These are phyloP conservation scores for Crucihimalaya himalaica DNA, from an alignment of 345 rosid genomes.

Conservation along the genomic window DNA sequence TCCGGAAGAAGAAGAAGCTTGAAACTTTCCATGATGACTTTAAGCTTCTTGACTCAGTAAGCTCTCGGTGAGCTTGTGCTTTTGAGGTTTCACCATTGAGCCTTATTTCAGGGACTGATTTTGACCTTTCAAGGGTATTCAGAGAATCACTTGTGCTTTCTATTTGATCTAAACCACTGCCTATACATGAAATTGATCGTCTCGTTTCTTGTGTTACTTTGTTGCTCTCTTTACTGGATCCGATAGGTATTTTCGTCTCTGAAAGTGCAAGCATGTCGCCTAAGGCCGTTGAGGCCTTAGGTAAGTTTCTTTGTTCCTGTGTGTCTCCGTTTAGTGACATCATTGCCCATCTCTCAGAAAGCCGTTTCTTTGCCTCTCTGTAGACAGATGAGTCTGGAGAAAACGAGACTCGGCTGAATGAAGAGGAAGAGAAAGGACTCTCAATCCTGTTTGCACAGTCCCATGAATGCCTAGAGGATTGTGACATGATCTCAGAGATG, in stretches of 20 bases:
- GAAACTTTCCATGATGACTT: conserved; percentile 82
- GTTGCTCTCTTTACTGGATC: conserved; percentile 45
- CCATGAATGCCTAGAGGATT: conserved; percentile 84
- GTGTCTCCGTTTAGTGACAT: conserved; percentile 68
- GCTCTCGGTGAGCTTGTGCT: conserved; percentile 51
- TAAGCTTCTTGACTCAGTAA: conserved; percentile 50
- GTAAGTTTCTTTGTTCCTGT: conserved; percentile 49
- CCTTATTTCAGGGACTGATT: conserved; percentile 65
- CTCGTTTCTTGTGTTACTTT: conserved; percentile 48
- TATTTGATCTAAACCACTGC: conserved; percentile 48
- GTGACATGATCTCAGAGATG: conserved; percentile 77
- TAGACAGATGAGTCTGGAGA: conserved; percentile 88
- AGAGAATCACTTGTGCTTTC: conserved; percentile 49
- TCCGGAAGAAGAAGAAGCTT: conserved; percentile 73
- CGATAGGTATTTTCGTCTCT: conserved; percentile 49
- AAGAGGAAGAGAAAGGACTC: conserved; percentile 67
- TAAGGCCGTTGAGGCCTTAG: conserved; percentile 72
- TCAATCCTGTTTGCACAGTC: conserved; percentile 70
- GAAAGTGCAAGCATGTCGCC: conserved; percentile 97
- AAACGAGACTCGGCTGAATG: conserved; percentile 69
- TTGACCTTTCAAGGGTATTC: conserved; percentile 62
- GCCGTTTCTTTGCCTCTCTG: conserved; percentile 59
- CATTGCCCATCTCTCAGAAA: conserved; percentile 96
- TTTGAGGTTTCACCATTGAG: conserved; percentile 50
- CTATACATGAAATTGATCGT: conserved; percentile 56